Percentiles rank a stretch among this genome's conserved stretches.
Conservation (phyloP, 345 rosid species). For the Gossypium thurberi region DNA sequence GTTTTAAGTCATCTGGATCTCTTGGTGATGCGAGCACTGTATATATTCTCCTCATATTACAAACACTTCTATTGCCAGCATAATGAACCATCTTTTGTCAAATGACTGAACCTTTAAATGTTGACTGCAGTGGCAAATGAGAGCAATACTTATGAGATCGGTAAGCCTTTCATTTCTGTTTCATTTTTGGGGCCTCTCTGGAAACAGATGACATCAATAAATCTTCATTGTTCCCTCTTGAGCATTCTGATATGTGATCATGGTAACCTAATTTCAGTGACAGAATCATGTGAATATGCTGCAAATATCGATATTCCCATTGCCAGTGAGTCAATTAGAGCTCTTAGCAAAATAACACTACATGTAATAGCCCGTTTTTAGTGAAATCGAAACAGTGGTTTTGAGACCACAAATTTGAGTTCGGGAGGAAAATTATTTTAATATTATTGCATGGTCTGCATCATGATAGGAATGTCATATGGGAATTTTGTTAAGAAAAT, state of each 20-base stretch:
- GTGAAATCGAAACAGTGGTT: too few relatives aligned
- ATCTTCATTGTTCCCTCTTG: background rate
- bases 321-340: conserved; percentile 94
- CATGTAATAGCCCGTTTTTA: too few relatives aligned
- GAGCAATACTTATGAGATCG: conserved; percentile 95
- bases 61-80: conserved; percentile 96
- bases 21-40: conserved; percentile 97
- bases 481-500: too few relatives aligned
- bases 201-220: conserved; percentile 13
- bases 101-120: conserved; percentile 98
- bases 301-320: conserved; percentile 92
- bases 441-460: too few relatives aligned
- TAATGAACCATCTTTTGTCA: conserved; percentile 90
- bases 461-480: too few relatives aligned
- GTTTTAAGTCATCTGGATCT: conserved; percentile 93
- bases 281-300: conserved; percentile 95
- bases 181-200: background rate
- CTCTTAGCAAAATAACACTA: conserved; percentile 85
- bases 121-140: conserved; percentile 97
- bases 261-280: conserved; percentile 49
- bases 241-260: conserved; percentile 11
- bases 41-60: conserved; percentile 77
- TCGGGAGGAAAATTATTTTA: too few relatives aligned
- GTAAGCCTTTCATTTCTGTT: conserved; percentile 34
- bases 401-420: too few relatives aligned